Percentiles rank a stretch among this genome's conserved stretches.
Conservation (phyloP, 345 rosid species). For the Camelina neglecta region DNA sequence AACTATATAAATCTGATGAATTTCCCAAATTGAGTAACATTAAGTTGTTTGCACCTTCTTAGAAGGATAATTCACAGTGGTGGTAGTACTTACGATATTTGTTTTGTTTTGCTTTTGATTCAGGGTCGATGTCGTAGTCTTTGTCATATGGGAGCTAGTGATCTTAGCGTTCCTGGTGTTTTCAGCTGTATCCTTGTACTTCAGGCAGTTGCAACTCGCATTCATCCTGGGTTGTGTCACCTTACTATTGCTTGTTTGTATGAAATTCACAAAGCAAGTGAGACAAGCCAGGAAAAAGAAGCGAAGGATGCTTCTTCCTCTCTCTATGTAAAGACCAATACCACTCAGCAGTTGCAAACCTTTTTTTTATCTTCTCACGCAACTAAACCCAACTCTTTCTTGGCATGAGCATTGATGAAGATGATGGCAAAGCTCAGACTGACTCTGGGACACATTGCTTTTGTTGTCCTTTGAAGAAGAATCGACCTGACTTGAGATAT, state of each 20-base stretch:
- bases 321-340: slow-evolving; percentile 67
- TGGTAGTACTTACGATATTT: slow-evolving; percentile 3
- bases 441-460: slow-evolving; percentile 9
- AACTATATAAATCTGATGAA: not conserved
- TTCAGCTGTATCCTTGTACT: slow-evolving; percentile 91
- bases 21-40: not conserved
- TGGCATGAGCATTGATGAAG: slow-evolving; percentile 13
- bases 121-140: slow-evolving; percentile 93
- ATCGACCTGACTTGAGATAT: slow-evolving; percentile 20
- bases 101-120: slow-evolving; percentile 38
- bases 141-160: slow-evolving; percentile 91
- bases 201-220: slow-evolving; percentile 71
- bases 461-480: slow-evolving; percentile 14
- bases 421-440: slow-evolving; percentile 13
- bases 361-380: slow-evolving; percentile 35
- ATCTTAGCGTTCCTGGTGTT: slow-evolving; percentile 88
- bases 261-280: slow-evolving; percentile 87
- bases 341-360: not conserved
- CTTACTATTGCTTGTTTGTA: slow-evolving; percentile 75
- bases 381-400: not conserved
- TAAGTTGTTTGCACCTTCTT: not conserved
- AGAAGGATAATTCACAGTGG: not conserved
- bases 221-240: slow-evolving; percentile 72
- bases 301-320: slow-evolving; percentile 97
- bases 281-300: slow-evolving; percentile 84